Evolutionary conservation across 1,284 basidiomycete species (phyloP).

Genomic region (Puccinia coronata): DNA sequence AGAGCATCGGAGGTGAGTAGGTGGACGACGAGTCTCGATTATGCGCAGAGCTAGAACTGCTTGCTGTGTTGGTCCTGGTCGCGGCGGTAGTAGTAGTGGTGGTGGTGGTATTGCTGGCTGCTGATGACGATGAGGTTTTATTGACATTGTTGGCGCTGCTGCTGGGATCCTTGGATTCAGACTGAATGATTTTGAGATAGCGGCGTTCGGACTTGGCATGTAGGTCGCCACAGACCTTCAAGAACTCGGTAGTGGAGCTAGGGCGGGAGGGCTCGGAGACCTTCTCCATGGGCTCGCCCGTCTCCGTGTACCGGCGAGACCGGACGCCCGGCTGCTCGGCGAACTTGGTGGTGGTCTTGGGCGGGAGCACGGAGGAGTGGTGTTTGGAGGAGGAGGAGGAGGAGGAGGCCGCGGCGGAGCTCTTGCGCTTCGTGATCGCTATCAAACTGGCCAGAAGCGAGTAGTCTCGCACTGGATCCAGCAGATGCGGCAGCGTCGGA

Average conservation of each 20-base stretch:
- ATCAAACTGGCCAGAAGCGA: constrained; percentile 48
- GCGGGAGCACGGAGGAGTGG: constrained; percentile 10
- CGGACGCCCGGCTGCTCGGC: neutral
- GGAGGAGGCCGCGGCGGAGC: neutral
- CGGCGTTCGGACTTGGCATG: constrained; percentile 75
- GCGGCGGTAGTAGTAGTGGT: constrained; percentile 62
- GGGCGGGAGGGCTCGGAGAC: neutral
- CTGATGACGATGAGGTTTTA: constrained; percentile 85
- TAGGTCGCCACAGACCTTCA: constrained; percentile 60
- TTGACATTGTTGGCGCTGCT: too few species aligned
- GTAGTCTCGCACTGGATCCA: constrained; percentile 55
- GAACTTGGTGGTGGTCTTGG: neutral
- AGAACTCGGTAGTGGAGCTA: constrained; percentile 2
- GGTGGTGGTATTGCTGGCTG: constrained; percentile 64
- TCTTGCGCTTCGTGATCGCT: neutral
- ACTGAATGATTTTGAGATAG: constrained; percentile 70
- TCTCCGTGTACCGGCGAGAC: neutral
- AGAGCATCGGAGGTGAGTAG: too few species aligned
- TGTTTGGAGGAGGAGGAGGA: too few species aligned
- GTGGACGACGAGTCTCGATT: neutral
- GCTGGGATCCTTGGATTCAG: constrained; percentile 73
- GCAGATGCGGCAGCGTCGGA: constrained; percentile 55
- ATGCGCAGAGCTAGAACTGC: neutral
- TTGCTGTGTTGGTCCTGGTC: neutral
- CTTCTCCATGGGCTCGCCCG: neutral